Conservation (phyloP, 2,329 filamentous ascomycete species). For the Blastomyces emzantsi region DNA sequence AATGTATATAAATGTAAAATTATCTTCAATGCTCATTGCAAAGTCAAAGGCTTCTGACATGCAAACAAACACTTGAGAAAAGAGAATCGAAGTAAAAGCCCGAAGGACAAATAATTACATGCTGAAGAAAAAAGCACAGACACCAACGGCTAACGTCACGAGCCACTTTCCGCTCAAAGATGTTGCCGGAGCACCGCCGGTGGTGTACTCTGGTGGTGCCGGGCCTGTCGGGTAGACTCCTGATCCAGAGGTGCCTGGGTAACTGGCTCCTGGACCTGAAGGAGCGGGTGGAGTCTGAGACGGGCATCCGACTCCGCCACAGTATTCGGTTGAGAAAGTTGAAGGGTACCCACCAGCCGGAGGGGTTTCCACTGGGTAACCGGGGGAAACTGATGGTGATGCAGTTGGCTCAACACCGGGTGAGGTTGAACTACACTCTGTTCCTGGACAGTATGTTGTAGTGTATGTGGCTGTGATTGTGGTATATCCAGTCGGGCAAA, state of each 20-base stretch:
- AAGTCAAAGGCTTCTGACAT: not conserved
- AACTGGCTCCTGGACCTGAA: too few relatives aligned
- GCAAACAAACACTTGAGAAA: not conserved
- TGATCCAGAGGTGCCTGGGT: not conserved
- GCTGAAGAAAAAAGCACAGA: conserved; percentile 3
- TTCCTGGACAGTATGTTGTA: conserved; percentile 30
- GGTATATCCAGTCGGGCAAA: conserved; percentile 37
- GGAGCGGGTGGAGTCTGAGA: not conserved
- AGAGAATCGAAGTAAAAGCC: not conserved
- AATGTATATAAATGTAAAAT: not conserved
- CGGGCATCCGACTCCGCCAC: not conserved
- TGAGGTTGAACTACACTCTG: conserved; percentile 22
- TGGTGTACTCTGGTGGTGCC: not conserved
- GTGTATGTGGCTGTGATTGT: conserved; percentile 34
- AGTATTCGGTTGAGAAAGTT: not conserved
- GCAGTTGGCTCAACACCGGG: conserved; percentile 33
- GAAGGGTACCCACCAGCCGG: not conserved
- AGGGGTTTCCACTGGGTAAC: not conserved
- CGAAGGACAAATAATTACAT: not conserved
- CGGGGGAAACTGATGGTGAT: not conserved
- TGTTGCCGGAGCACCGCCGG: conserved; percentile 4
- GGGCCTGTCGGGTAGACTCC: not conserved
- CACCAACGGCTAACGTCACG: not conserved
- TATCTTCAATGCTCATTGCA: not conserved
- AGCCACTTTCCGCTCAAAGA: conserved; percentile 4